Evolutionary conservation across 257 asterid genomes (phyloP), one percentile per base, ranked within the genome.

Genomic region (Nicotiana otophora): DNA sequence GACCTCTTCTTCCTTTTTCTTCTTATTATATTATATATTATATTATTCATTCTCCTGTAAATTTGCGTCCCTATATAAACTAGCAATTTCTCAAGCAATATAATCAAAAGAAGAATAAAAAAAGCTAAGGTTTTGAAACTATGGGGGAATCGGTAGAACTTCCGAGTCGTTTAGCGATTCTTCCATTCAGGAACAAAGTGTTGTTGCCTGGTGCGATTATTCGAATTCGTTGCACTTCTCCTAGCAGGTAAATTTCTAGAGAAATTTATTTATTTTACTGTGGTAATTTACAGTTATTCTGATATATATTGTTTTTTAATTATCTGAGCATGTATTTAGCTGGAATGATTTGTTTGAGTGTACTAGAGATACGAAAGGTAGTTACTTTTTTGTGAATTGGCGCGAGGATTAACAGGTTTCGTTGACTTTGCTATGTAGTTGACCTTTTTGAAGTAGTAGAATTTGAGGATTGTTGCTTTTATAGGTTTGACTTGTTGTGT

Each of bases 121-220:
- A 6, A 77, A 31, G 5, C 5, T 31, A 14, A 34, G 14, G 17
- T 33, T 33, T 62, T 33, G 12, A 77, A 34, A 75, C 9, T 30
- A 95, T 96, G 99, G 96, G 95, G 89, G 98, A 96, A 83, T 91
- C 92, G 88, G 95, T 94, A 77, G 98, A 96, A 88, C 90, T 96
- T 69, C 99, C 99, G 75, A 86, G 89, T 83, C 95, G 99, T 80
- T 91, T 96, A 78, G 98, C 98, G 33, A 94, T 96, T 88, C 94
- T 96, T 31, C 98, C 98, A 2, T 96, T 96, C 79, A 90, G 98
- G 81, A 96, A 96, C 91, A 94, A 96, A 80, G 99, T 96, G 11
- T 86, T 96, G 84, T 90, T 96, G 77, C 99, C 99, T 34, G 99
- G 99, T 83, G 98, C 99, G 17, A 93, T 96, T 28, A 94, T 96